Evolutionary conservation across 129 eudicot species (phyloP).

Genomic region (Artemisia annua): DNA sequence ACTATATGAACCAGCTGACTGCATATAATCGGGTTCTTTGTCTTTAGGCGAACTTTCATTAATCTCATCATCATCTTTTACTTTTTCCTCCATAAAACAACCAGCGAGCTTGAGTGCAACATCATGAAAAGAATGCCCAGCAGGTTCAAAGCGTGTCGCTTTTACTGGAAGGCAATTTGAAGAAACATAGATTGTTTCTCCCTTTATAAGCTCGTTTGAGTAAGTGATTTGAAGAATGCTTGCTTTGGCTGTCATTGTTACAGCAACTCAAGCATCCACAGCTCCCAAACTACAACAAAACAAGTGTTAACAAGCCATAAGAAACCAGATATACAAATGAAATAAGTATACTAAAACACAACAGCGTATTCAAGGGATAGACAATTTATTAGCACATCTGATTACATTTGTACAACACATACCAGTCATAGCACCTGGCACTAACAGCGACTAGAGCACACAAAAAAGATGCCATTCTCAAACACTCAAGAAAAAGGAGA

Average conservation of each 20-base stretch:
- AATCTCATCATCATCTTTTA: slow-evolving; percentile 22
- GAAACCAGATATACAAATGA: slow-evolving; percentile 3
- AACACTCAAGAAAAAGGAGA: no score
- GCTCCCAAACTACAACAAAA: slow-evolving; percentile 29
- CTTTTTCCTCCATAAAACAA: slow-evolving; percentile 47
- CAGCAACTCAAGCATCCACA: slow-evolving; percentile 43
- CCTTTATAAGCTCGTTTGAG: slow-evolving; percentile 67
- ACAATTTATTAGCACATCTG: neutral
- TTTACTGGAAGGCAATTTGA: slow-evolving; percentile 77
- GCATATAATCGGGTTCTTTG: slow-evolving; percentile 49
- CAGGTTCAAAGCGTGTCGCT: slow-evolving; percentile 69
- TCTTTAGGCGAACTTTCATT: slow-evolving; percentile 39
- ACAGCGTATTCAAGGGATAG: neutral
- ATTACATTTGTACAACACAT: slow-evolving; percentile 1
- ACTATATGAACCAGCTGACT: slow-evolving; percentile 75
- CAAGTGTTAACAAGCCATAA: neutral
- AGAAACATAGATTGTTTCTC: slow-evolving; percentile 59
- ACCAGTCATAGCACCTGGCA: neutral
- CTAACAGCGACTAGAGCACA: neutral
- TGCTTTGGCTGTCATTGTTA: slow-evolving; percentile 39
- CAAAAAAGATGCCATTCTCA: neutral
- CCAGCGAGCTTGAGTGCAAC: slow-evolving; percentile 78
- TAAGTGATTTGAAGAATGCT: slow-evolving; percentile 59
- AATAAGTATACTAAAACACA: neutral
- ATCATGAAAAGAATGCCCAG: slow-evolving; percentile 87